Base-by-base conservation (phyloP, 2,329 filamentous ascomycete species). In the Clarireedia monteithiana region DNA sequence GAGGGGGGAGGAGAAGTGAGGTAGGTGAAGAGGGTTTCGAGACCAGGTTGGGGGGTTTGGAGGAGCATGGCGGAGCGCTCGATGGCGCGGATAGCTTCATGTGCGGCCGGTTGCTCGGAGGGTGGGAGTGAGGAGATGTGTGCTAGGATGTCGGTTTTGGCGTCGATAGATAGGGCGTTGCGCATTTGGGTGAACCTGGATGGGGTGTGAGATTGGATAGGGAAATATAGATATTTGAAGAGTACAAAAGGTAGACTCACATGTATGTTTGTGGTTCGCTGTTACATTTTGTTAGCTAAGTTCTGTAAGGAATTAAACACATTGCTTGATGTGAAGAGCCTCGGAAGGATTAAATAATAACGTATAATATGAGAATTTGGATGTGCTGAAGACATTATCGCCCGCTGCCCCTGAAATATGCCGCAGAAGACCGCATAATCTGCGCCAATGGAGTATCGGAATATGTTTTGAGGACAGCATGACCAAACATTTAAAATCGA, bases 111-210 rank as follows among this genome's bases (percentile, higher is more conserved):
- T 65, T 85, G 85, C 51, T 81, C 72, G 0, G 72, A 64, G 3
- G 78, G 76, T 0, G 91, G 84, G 0, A 97, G 83, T 2, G 77
- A 73, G 69, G 91, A 85, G 68, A 96, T 85, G 74, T 97, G 89
- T 59, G 91, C 85, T 44, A 99, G 84, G 68, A 99, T 97, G 72
- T 99, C 94, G 66, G 77, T 75, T 38, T 75, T 72, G 69, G 85
- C 86, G 60, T 82, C 70, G 64, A 97, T 96, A 50, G 76, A 77
- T 15, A 97, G 80, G 6, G 83, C 85, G 14, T 74, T 68, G 61
- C 85, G 86, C 92, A 99, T 97, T 68, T 95, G 80, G 20, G 73
- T 71, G 73, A 97, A 97, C 92, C 97, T 99, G 79, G 69, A 91
- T 95, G 60, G 45, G 27, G 38, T 24, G 15, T 12, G 48, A 14